phyloP scores from a whole-genome alignment of 148 eudicot genomes.

The Rhododendron ferrugineum region DNA sequence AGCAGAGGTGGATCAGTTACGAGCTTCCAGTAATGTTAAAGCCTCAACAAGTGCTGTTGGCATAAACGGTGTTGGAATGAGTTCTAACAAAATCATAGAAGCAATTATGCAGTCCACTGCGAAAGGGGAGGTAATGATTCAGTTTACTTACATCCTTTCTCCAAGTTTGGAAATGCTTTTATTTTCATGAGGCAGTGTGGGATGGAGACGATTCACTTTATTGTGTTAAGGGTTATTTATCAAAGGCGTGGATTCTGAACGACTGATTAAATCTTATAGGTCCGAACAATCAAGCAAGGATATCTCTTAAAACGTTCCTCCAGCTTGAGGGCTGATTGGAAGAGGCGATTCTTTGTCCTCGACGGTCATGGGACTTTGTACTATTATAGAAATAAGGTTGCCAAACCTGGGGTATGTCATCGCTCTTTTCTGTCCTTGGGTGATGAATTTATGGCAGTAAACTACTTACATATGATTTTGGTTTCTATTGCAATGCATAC shows the following conservation, averaged over 20 bases:
- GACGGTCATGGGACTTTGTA: conserved; percentile 84
- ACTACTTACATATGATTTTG: background rate
- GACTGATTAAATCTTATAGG: conserved; percentile 31
- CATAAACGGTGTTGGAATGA: conserved; percentile 49
- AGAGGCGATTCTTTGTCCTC: conserved; percentile 89
- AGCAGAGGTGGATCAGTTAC: conserved; percentile 59
- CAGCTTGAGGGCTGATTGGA: conserved; percentile 89
- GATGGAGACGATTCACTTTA: background rate
- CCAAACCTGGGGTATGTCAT: conserved; percentile 54
- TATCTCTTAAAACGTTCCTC: conserved; percentile 89
- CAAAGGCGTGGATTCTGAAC: background rate
- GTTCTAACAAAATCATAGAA: conserved; percentile 54
- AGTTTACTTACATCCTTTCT: background rate
- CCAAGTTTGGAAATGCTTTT: background rate
- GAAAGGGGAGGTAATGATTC: conserved; percentile 66
- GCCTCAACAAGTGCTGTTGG: conserved; percentile 50
- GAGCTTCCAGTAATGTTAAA: conserved; percentile 49
- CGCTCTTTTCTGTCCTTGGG: background rate
- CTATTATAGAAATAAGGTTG: conserved; percentile 56
- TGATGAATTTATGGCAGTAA: conserved; percentile 7
- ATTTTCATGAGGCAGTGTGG: background rate
- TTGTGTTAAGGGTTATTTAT: conserved; percentile 3
- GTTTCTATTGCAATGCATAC: background rate
- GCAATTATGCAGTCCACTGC: conserved; percentile 77
- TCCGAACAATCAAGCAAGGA: conserved; percentile 90